A percentile compares a stretch with the other conserved stretches of the same genome.
phyloP scores from a whole-genome alignment of 495 filamentous ascomycete genomes.

The Astrocystis sublimbata region DNA sequence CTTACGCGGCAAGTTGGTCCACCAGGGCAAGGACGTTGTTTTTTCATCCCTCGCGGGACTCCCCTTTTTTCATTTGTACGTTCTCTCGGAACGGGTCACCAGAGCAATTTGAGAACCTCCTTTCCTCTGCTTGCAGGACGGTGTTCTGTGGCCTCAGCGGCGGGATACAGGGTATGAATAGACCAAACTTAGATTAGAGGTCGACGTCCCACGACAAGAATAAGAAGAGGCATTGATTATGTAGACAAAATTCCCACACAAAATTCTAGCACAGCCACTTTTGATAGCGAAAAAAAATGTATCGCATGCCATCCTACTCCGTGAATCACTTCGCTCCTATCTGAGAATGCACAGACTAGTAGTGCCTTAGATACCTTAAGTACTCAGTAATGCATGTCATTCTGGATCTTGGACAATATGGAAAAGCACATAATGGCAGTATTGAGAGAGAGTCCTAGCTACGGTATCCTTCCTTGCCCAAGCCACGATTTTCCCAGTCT shows the following conservation, averaged over 20 bases:
- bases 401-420: not conserved
- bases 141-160: not conserved
- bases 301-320: not conserved
- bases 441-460: conserved; percentile 11
- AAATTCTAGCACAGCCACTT: not conserved
- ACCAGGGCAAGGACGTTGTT: not conserved
- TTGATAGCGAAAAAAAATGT: not conserved
- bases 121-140: not conserved
- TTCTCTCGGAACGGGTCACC: not conserved
- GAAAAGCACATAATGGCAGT: not conserved
- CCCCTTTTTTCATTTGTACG: not conserved
- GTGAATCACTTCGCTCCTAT: no score
- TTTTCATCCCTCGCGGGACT: not conserved
- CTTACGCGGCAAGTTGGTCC: not conserved
- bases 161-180: not conserved
- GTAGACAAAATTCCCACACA: no score
- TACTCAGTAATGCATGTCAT: not conserved
- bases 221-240: no score
- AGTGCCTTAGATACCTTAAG: not conserved
- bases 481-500: not conserved
- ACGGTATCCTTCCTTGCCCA: not conserved
- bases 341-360: no score
- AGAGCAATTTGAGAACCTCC: not conserved
- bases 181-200: not conserved
- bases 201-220: not conserved